Conservation (phyloP, 2,329 filamentous ascomycete genomes). For the Waltergamsia citrina region DNA sequence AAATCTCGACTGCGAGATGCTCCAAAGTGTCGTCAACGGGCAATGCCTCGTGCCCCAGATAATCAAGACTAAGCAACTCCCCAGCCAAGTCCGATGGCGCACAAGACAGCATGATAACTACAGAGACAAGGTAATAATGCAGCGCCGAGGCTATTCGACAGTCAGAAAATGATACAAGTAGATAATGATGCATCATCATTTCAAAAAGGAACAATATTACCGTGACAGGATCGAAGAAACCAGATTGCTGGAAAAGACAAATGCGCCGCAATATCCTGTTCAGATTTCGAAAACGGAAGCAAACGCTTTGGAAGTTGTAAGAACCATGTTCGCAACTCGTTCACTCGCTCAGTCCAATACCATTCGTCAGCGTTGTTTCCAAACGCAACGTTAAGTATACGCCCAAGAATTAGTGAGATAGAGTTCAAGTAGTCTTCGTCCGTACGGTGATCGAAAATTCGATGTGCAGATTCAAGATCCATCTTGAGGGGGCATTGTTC, state of each 20-base stretch:
- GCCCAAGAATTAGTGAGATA: slow-evolving; percentile 30
- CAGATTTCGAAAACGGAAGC: slow-evolving; percentile 16
- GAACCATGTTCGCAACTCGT: slow-evolving; percentile 19
- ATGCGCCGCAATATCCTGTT: neutral
- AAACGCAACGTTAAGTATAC: slow-evolving; percentile 30
- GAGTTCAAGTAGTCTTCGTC: slow-evolving; percentile 24
- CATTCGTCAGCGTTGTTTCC: slow-evolving; percentile 1
- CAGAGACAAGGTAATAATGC: slow-evolving; percentile 30
- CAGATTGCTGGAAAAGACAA: slow-evolving; percentile 24
- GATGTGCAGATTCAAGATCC: slow-evolving; percentile 15
- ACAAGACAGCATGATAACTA: slow-evolving; percentile 18
- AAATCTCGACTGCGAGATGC: slow-evolving; percentile 24
- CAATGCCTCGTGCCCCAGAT: neutral
- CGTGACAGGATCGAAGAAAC: slow-evolving; percentile 31
- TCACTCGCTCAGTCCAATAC: slow-evolving; percentile 10
- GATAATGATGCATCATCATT: neutral
- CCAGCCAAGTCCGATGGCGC: slow-evolving; percentile 7
- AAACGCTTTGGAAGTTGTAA: slow-evolving; percentile 18
- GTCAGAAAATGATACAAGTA: neutral
- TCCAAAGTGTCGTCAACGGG: slow-evolving; percentile 18
- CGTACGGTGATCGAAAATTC: slow-evolving; percentile 1
- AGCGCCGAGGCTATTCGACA: slow-evolving; percentile 23
- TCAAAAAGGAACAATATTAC: slow-evolving; percentile 22
- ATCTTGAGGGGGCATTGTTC: slow-evolving; percentile 30
- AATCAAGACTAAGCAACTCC: slow-evolving; percentile 1